phyloP scores from a whole-genome alignment of 2,329 filamentous ascomycete genomes.

The Pseudofabraea citricarpa region DNA sequence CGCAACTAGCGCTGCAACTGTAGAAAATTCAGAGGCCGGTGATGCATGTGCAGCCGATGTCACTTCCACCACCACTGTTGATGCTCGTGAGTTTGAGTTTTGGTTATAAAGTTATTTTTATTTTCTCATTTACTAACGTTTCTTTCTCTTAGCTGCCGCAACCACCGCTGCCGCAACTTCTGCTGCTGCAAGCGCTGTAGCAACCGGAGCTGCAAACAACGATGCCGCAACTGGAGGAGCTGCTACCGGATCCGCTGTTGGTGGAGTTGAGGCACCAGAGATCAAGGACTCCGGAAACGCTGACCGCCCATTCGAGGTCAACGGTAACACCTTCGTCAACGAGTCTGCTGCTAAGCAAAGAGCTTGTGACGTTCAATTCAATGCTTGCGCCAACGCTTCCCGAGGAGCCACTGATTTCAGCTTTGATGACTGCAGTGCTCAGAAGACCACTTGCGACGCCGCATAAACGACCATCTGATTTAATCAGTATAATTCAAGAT shows the following conservation, averaged over 20 bases:
- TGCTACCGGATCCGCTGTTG: too few species aligned
- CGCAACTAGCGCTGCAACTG: conserved; percentile 11
- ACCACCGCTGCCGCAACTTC: neutral
- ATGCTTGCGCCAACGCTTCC: conserved; percentile 50
- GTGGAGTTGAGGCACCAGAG: conserved; percentile 45
- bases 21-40: neutral
- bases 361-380: conserved; percentile 60
- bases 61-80: conserved; percentile 4
- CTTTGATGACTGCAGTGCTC: conserved; percentile 48
- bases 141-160: neutral
- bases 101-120: too few species aligned
- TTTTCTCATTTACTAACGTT: neutral
- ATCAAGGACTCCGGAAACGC: conserved; percentile 42
- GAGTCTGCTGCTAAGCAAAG: conserved; percentile 51
- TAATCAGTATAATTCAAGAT: too few species aligned
- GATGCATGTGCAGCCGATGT: conserved; percentile 1
- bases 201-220: conserved; percentile 28
- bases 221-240: conserved; percentile 41
- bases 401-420: conserved; percentile 36
- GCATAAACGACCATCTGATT: too few species aligned
- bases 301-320: conserved; percentile 49
- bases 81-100: conserved; percentile 31
- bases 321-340: conserved; percentile 53
- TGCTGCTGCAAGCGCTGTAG: conserved; percentile 5
- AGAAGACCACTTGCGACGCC: conserved; percentile 42